Evolutionary conservation across 1,284 basidiomycete genomes (phyloP).

Genomic region (Sphagnurus paluster): DNA sequence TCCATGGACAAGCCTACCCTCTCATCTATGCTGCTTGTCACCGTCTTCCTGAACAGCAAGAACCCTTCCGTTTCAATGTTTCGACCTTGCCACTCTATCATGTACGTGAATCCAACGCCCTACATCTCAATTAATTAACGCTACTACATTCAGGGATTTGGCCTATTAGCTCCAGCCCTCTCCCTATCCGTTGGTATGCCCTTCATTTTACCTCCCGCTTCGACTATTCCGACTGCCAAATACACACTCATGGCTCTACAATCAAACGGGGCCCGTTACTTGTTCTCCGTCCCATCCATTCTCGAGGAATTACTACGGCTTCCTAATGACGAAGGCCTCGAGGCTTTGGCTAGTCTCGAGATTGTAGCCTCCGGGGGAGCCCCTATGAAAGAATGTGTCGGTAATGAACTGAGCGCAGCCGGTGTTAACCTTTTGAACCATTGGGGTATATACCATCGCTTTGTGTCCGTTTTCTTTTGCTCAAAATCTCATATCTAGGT

Average conservation of each 20-base stretch:
- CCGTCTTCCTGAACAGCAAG: slow-evolving; percentile 28
- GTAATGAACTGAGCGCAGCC: slow-evolving; percentile 26
- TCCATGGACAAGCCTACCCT: slow-evolving; percentile 32
- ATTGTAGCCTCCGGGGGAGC: slow-evolving; percentile 38
- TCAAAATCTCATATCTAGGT: slow-evolving; percentile 19
- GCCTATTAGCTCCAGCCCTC: slow-evolving; percentile 33
- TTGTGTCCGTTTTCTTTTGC: background rate
- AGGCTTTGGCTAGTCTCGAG: slow-evolving; percentile 28
- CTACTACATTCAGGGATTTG: slow-evolving; percentile 30
- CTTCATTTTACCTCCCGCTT: slow-evolving; percentile 32
- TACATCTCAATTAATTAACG: background rate
- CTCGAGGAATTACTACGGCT: slow-evolving; percentile 34
- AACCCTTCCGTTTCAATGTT: slow-evolving; percentile 29
- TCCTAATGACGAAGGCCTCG: slow-evolving; percentile 24
- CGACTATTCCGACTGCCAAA: slow-evolving; percentile 35
- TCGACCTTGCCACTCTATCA: slow-evolving; percentile 40
- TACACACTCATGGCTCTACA: slow-evolving; percentile 27
- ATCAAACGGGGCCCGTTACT: slow-evolving; percentile 27
- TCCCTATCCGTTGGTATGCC: slow-evolving; percentile 36
- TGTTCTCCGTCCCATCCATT: slow-evolving; percentile 39
- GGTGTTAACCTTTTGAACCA: slow-evolving; percentile 38
- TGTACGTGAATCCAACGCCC: slow-evolving; percentile 21
- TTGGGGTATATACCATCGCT: slow-evolving; percentile 29
- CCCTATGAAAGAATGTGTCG: slow-evolving; percentile 36
- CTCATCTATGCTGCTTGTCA: slow-evolving; percentile 34